These are phyloP conservation scores for Lasiodiplodia sp. DNA, from an alignment of 2,329 filamentous ascomycete genomes.

Conservation along the genomic window DNA sequence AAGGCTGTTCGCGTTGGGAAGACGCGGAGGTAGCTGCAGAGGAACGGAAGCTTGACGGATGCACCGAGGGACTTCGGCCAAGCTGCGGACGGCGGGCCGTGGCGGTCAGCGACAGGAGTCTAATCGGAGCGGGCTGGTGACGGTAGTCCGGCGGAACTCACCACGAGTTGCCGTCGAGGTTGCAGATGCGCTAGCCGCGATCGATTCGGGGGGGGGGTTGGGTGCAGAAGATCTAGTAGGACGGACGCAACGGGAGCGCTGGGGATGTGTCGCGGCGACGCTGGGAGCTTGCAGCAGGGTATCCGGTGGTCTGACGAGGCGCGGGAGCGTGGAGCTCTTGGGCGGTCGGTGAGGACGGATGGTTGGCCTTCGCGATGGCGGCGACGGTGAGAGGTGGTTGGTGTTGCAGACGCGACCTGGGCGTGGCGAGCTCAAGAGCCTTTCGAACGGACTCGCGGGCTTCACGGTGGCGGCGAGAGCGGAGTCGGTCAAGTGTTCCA, in stretches of 20 bases:
- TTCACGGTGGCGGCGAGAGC: conserved; percentile 23
- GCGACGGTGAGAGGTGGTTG: conserved; percentile 13
- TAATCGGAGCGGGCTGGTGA: neutral
- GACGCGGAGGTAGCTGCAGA: conserved; percentile 17
- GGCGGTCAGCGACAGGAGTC: conserved; percentile 17
- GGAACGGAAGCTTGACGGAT: conserved; percentile 9
- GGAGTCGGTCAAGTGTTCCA: conserved; percentile 28
- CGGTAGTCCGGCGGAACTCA: conserved; percentile 23
- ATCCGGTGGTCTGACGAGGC: conserved; percentile 28
- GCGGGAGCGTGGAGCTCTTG: conserved; percentile 21
- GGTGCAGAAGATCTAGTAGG: conserved; percentile 12
- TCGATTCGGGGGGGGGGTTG: conserved; percentile 26
- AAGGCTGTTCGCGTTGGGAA: conserved; percentile 14
- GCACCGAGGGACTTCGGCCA: conserved; percentile 13
- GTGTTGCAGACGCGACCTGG: conserved; percentile 19
- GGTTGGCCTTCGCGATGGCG: conserved; percentile 19
- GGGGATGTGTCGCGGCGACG: conserved; percentile 18
- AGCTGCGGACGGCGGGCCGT: conserved; percentile 12
- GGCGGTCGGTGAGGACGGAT: conserved; percentile 26
- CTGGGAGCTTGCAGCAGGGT: conserved; percentile 14
- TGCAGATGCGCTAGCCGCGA: conserved; percentile 27
- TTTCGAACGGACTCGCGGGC: conserved; percentile 13
- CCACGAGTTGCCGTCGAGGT: conserved; percentile 16
- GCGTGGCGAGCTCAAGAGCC: conserved; percentile 22
- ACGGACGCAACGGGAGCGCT: conserved; percentile 18